Percentiles rank a stretch among this genome's conserved stretches.
phyloP scores from a whole-genome alignment of 1,284 basidiomycete genomes.

The Ceratobasidium sp. region DNA sequence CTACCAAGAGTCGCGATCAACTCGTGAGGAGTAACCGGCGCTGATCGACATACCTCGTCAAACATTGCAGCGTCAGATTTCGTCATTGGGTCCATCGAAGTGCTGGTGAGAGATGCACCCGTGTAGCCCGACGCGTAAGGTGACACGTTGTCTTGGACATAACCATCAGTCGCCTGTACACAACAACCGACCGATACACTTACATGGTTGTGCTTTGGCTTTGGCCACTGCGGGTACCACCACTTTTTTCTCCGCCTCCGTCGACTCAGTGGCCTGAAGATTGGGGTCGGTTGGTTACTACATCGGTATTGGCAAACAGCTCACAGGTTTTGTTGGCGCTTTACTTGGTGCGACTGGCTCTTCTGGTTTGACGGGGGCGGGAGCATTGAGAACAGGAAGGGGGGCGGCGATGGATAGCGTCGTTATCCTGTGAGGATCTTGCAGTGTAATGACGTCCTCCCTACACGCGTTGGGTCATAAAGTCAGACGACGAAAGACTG shows the following conservation, averaged over 20 bases:
- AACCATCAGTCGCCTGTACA: slow-evolving; percentile 14
- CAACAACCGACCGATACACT: slow-evolving; percentile 51
- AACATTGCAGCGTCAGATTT: slow-evolving; percentile 84
- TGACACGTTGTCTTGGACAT: slow-evolving; percentile 84
- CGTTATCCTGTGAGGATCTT: slow-evolving; percentile 78
- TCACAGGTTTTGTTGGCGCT: slow-evolving; percentile 10
- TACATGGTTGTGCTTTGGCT: slow-evolving; percentile 70
- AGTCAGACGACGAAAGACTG: neutral
- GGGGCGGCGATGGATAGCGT: slow-evolving; percentile 53
- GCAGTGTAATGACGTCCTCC: slow-evolving; percentile 91
- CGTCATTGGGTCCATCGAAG: slow-evolving; percentile 85
- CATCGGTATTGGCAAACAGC: neutral
- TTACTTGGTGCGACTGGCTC: slow-evolving; percentile 50
- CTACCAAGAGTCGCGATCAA: slow-evolving; percentile 56
- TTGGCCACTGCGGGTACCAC: slow-evolving; percentile 52
- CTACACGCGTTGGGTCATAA: slow-evolving; percentile 58
- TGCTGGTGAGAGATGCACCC: slow-evolving; percentile 94
- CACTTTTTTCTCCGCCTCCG: slow-evolving; percentile 48
- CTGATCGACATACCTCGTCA: slow-evolving; percentile 83
- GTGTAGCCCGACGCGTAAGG: slow-evolving; percentile 91
- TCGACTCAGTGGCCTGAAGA: neutral
- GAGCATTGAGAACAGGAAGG: slow-evolving; percentile 53
- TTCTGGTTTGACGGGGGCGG: slow-evolving; percentile 59
- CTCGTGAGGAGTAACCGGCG: neutral
- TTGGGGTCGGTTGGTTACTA: neutral